Evolutionary conservation across 129 eudicot genomes (phyloP).

Genomic region (Deinandra increscens): DNA sequence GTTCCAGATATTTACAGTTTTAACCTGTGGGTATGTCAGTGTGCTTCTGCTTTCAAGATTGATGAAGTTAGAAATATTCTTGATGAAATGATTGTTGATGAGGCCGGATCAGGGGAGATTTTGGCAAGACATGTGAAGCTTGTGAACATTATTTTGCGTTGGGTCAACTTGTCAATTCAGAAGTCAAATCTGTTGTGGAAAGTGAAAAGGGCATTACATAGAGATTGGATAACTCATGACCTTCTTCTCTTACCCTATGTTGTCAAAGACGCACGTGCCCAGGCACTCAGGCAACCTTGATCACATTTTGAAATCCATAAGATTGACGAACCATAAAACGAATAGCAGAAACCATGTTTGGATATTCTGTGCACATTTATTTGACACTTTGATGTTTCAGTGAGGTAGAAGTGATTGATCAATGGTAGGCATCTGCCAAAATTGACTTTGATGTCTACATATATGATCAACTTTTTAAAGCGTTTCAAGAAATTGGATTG

Average conservation of each 20-base stretch:
- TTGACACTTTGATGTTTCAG: constrained; percentile 58
- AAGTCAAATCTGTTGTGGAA: too few relatives aligned
- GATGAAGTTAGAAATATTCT: constrained; percentile 63
- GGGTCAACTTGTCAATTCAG: too few relatives aligned
- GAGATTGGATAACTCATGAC: too few relatives aligned
- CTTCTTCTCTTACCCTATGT: too few relatives aligned
- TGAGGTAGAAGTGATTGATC: constrained; percentile 59
- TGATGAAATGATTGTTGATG: constrained; percentile 49
- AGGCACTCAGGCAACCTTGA: constrained; percentile 73
- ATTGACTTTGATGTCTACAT: constrained; percentile 38
- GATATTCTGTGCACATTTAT: constrained; percentile 55
- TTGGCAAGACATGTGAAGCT: constrained; percentile 71
- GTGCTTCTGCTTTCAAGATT: constrained; percentile 71
- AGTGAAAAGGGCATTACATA: too few relatives aligned
- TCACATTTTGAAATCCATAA: too few relatives aligned
- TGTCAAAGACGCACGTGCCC: too few relatives aligned
- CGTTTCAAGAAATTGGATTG: too few relatives aligned
- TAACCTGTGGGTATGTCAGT: constrained; percentile 75
- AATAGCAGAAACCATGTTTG: constrained; percentile 62
- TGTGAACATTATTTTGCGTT: constrained; percentile 50
- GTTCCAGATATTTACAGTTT: constrained; percentile 70
- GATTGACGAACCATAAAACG: constrained; percentile 44
- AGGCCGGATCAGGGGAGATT: constrained; percentile 39
- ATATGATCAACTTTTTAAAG: too few relatives aligned
- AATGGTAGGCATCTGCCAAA: constrained; percentile 65